These are phyloP conservation scores for Pseudogymnoascus sp. DNA, from an alignment of 2,329 filamentous ascomycete species.

Conservation along the genomic window DNA sequence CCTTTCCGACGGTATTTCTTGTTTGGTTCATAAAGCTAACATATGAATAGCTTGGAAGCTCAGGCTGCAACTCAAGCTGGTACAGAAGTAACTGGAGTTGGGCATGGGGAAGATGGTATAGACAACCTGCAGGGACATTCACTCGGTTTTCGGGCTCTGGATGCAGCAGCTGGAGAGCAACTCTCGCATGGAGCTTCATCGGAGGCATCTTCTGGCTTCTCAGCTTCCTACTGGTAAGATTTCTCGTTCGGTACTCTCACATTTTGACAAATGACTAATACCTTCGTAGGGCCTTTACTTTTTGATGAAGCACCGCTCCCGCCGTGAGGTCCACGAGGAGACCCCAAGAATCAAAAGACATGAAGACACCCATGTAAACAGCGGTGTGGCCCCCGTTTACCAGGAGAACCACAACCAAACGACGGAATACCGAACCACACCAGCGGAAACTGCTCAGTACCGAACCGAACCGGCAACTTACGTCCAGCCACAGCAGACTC, in stretches of 20 bases:
- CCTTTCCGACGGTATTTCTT: neutral
- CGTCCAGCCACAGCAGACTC: neutral
- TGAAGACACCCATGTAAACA: neutral
- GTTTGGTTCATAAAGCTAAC: neutral
- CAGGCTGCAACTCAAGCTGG: conserved; percentile 8
- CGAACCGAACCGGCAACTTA: neutral
- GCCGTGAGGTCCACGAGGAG: conserved; percentile 1
- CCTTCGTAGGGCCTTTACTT: neutral
- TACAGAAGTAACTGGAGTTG: conserved; percentile 3
- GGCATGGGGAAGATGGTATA: conserved; percentile 8
- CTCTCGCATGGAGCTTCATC: conserved; percentile 7
- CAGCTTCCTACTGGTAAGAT: conserved; percentile 9
- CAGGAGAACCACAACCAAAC: neutral
- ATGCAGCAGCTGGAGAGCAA: conserved; percentile 4
- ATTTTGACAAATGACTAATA: neutral
- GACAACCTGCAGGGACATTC: neutral
- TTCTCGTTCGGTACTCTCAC: neutral
- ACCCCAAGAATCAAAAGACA: neutral
- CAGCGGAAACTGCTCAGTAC: neutral
- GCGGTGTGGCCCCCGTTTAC: neutral
- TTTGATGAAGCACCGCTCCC: neutral
- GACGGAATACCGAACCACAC: neutral
- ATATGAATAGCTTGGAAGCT: neutral
- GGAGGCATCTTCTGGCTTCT: conserved; percentile 8
- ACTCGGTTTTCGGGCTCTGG: neutral